Evolutionary conservation across 2,329 filamentous ascomycete genomes (phyloP).

Genomic region (Trichoderma sp.): DNA sequence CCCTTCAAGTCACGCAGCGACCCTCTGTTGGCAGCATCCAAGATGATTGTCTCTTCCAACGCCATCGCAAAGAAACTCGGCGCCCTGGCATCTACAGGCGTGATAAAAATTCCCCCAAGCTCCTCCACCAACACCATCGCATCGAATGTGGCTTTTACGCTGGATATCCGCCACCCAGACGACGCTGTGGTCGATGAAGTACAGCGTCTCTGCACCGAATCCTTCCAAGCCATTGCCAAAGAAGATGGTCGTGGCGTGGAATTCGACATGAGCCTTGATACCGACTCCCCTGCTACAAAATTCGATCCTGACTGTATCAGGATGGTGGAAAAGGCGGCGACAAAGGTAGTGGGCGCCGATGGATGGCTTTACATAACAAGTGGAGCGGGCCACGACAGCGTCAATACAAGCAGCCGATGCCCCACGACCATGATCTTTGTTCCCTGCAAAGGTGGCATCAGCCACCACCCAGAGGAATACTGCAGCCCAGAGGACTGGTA

Average conservation of each 20-base stretch:
- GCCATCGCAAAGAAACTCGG: constrained; percentile 32
- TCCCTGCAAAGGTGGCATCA: constrained; percentile 41
- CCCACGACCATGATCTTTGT: constrained; percentile 45
- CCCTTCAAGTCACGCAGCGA: constrained; percentile 39
- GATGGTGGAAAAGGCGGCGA: constrained; percentile 61
- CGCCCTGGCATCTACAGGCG: constrained; percentile 38
- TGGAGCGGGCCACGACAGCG: constrained; percentile 44
- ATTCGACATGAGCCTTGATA: constrained; percentile 62
- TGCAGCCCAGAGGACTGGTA: constrained; percentile 41
- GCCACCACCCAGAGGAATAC: constrained; percentile 42
- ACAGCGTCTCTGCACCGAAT: constrained; percentile 30
- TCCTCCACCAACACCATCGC: constrained; percentile 73
- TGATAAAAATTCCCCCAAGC: constrained; percentile 50
- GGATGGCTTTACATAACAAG: constrained; percentile 40
- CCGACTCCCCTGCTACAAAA: constrained; percentile 58
- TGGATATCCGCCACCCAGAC: constrained; percentile 64
- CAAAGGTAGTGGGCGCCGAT: constrained; percentile 52
- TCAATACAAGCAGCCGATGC: constrained; percentile 37
- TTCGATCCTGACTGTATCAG: constrained; percentile 68
- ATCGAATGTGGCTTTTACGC: constrained; percentile 63
- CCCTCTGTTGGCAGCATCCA: constrained; percentile 38
- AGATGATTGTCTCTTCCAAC: constrained; percentile 39
- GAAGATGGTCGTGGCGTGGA: constrained; percentile 40
- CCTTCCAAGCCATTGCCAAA: constrained; percentile 31
- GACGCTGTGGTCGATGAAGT: constrained; percentile 56